Percentiles rank a stretch among this genome's conserved stretches.
Evolutionary conservation across 768 basidiomycete species (phyloP).

Genomic region (Cystobasidiopsis lactophilus): DNA sequence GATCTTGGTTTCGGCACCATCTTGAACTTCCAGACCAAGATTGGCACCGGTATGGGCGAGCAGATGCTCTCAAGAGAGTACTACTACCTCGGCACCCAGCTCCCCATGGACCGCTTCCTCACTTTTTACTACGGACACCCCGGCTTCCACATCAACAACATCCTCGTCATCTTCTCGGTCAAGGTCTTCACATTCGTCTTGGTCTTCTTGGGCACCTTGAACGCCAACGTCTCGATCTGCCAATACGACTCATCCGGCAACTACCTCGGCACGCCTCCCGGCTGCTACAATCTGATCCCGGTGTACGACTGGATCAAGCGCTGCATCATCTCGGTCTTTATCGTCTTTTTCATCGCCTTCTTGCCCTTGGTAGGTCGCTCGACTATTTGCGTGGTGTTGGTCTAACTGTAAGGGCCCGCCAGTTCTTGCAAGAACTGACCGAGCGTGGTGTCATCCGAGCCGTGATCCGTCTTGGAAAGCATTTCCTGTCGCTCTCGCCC

Average conservation of each 20-base stretch:
- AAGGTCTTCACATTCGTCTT: conserved; percentile 86
- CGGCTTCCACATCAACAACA: conserved; percentile 99
- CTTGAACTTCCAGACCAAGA: conserved; percentile 98
- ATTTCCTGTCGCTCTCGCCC: conserved; percentile 81
- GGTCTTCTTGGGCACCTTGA: conserved; percentile 84
- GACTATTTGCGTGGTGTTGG: too few relatives aligned
- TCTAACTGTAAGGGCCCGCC: too few relatives aligned
- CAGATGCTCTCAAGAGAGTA: conserved; percentile 98
- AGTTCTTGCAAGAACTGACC: conserved; percentile 51
- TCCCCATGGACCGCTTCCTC: conserved; percentile 93
- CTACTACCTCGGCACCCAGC: conserved; percentile 92
- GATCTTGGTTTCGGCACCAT: conserved; percentile 98
- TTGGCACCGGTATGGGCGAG: conserved; percentile 99
- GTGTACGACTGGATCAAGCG: conserved; percentile 89
- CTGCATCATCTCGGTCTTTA: conserved; percentile 91
- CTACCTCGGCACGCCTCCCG: conserved; percentile 52
- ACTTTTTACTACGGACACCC: conserved; percentile 99
- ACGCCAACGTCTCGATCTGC: conserved; percentile 58
- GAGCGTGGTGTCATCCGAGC: conserved; percentile 88
- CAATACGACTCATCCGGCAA: conserved; percentile 48
- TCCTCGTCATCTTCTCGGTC: conserved; percentile 89
- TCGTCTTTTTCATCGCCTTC: conserved; percentile 24
- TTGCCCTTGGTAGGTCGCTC: too few relatives aligned
- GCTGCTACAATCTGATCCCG: conserved; percentile 84
- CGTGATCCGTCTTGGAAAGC: conserved; percentile 71